These are phyloP conservation scores for Aureobasidium sp. DNA, from an alignment of 2,329 filamentous ascomycete species.

Conservation along the genomic window DNA sequence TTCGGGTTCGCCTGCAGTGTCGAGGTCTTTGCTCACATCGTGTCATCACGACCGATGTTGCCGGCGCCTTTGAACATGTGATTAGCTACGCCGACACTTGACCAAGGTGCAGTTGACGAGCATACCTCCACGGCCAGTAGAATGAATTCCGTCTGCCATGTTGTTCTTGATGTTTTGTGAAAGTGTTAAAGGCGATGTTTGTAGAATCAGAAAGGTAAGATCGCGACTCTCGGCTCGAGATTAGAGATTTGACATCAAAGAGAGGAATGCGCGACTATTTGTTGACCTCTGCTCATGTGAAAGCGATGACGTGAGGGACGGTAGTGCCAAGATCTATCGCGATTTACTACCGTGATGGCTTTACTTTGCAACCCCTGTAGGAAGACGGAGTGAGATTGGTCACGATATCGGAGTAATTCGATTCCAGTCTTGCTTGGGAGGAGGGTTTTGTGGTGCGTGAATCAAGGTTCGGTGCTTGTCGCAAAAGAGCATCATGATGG, in stretches of 20 bases:
- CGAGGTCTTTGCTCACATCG: constrained; percentile 26
- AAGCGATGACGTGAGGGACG: constrained; percentile 6
- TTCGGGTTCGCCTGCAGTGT: not conserved
- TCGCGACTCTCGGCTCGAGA: not conserved
- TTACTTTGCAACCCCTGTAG: not conserved
- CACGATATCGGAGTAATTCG: not conserved
- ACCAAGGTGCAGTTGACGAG: not conserved
- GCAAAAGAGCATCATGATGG: not conserved
- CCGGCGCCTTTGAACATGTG: constrained; percentile 40
- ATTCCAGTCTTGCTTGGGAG: not conserved
- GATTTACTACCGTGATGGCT: not conserved
- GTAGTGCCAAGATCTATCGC: not conserved
- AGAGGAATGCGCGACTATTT: constrained; percentile 12
- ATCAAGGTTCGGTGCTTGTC: not conserved
- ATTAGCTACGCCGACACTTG: not conserved
- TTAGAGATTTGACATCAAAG: not conserved
- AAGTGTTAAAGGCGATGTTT: not conserved
- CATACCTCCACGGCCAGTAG: constrained; percentile 51
- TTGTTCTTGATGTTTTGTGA: not conserved
- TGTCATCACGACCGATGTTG: constrained; percentile 47
- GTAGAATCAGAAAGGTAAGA: not conserved
- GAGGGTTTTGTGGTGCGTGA: not conserved
- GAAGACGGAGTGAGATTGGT: not conserved
- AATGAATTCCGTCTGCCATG: constrained; percentile 28
- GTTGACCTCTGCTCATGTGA: constrained; percentile 4